A percentile compares a stretch with the other conserved stretches of the same genome.
These are phyloP conservation scores for Marasmius oreades DNA, from an alignment of 1,284 basidiomycete species.

Conservation along the genomic window DNA sequence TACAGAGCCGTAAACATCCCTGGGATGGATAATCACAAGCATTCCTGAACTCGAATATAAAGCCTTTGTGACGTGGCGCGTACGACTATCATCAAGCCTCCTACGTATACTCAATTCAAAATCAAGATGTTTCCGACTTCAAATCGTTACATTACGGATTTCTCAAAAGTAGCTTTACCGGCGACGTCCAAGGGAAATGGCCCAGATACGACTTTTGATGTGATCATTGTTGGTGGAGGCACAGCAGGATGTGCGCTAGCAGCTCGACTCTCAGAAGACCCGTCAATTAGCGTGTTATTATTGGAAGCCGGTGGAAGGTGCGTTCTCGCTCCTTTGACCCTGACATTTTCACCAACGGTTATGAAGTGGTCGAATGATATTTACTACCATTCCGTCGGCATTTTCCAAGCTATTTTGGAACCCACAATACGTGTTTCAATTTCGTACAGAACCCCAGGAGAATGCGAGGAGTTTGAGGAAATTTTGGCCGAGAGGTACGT, in stretches of 20 bases:
- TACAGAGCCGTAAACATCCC: too few relatives aligned
- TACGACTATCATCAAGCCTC: too few relatives aligned
- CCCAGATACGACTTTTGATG: too few relatives aligned
- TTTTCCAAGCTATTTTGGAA: conserved; percentile 39
- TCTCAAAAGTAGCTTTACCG: too few relatives aligned
- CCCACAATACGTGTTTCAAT: conserved; percentile 42
- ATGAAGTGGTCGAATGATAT: conserved; percentile 30
- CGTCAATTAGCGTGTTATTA: conserved; percentile 51
- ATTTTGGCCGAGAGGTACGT: conserved; percentile 62
- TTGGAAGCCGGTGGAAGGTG: conserved; percentile 68
- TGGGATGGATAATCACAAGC: neutral
- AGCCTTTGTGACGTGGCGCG: too few relatives aligned
- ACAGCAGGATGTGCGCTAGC: conserved; percentile 70
- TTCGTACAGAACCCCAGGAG: conserved; percentile 54
- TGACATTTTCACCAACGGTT: neutral
- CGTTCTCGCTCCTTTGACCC: conserved; percentile 9
- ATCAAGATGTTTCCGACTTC: too few relatives aligned
- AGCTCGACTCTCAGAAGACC: conserved; percentile 58
- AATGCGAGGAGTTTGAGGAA: conserved; percentile 40
- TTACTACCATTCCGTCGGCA: conserved; percentile 36
- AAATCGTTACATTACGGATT: too few relatives aligned
- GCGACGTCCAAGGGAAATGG: too few relatives aligned
- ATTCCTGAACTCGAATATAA: too few relatives aligned
- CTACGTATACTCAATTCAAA: too few relatives aligned
- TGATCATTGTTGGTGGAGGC: conserved; percentile 31